A percentile compares a stretch with the other conserved stretches of the same genome.
Evolutionary conservation across 345 rosid genomes (phyloP).

Genomic region (Erysimum cheiranthoides): DNA sequence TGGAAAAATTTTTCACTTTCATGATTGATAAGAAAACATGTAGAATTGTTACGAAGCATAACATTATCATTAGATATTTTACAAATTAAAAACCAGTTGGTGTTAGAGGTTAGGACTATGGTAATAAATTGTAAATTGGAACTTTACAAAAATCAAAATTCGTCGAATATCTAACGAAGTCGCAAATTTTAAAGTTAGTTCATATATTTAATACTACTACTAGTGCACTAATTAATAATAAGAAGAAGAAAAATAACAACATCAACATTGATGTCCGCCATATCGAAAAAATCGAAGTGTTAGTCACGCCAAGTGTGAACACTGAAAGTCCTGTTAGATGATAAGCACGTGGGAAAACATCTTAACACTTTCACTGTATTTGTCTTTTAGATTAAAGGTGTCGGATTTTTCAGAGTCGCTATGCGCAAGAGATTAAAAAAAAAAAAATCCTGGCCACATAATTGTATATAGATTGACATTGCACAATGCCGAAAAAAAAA

Average conservation of each 20-base stretch:
- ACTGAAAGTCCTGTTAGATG: conserved; percentile 12
- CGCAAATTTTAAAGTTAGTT: background rate
- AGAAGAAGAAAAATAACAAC: background rate
- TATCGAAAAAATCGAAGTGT: background rate
- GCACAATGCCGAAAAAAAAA: background rate
- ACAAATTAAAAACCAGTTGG: conserved; percentile 1
- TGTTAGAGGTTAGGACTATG: background rate
- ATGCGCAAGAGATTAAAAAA: background rate
- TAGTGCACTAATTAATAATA: conserved; percentile 16
- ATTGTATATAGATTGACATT: background rate
- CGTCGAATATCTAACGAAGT: background rate
- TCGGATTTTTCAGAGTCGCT: background rate
- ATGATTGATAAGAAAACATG: too few relatives aligned
- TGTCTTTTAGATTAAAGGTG: conserved; percentile 29
- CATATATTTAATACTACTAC: background rate
- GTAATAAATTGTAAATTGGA: background rate
- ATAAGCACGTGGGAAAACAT: conserved; percentile 41
- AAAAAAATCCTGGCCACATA: background rate
- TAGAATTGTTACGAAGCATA: background rate
- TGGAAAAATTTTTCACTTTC: background rate
- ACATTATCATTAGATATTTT: background rate
- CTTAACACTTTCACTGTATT: conserved; percentile 25
- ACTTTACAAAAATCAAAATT: background rate
- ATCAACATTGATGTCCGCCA: background rate
- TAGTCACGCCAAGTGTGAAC: conserved; percentile 32